Conservation (phyloP, 106 monocot genomes). For the Apostasia ramifera region DNA sequence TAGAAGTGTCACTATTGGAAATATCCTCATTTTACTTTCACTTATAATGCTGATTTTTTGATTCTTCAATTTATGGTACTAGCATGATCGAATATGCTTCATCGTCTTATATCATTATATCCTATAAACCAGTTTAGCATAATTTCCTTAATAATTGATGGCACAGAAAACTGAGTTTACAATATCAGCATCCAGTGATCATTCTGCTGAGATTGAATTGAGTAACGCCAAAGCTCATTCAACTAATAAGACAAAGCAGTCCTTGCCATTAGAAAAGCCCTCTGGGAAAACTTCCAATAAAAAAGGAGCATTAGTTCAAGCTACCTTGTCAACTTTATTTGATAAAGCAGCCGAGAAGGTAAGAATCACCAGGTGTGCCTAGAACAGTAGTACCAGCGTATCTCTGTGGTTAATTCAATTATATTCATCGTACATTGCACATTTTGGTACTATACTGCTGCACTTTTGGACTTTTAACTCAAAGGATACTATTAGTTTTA, state of each 20-base stretch:
- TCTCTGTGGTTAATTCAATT: background rate
- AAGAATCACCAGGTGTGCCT: background rate
- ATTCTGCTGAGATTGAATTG: slow-evolving; percentile 9
- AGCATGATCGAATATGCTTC: no score
- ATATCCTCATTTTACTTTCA: slow-evolving; percentile 34
- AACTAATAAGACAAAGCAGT: slow-evolving; percentile 12
- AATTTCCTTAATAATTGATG: slow-evolving; percentile 27
- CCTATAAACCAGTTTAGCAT: background rate
- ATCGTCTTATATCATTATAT: background rate
- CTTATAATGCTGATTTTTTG: background rate
- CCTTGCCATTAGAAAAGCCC: slow-evolving; percentile 13
- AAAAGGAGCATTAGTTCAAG: slow-evolving; percentile 53
- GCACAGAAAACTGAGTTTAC: slow-evolving; percentile 26
- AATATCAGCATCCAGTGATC: slow-evolving; percentile 8
- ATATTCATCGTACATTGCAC: background rate
- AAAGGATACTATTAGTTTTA: no score
- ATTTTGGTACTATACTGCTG: no score
- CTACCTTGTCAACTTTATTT: slow-evolving; percentile 70
- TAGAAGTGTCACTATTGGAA: slow-evolving; percentile 15
- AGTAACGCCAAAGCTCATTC: slow-evolving; percentile 5
- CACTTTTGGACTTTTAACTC: no score
- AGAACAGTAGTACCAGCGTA: no score
- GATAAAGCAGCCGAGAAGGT: slow-evolving; percentile 57
- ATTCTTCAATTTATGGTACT: no score
- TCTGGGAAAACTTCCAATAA: slow-evolving; percentile 26